These are phyloP conservation scores for Achlya hypogyna DNA, from an alignment of 352 stramenopile genomes.

Conservation along the genomic window DNA sequence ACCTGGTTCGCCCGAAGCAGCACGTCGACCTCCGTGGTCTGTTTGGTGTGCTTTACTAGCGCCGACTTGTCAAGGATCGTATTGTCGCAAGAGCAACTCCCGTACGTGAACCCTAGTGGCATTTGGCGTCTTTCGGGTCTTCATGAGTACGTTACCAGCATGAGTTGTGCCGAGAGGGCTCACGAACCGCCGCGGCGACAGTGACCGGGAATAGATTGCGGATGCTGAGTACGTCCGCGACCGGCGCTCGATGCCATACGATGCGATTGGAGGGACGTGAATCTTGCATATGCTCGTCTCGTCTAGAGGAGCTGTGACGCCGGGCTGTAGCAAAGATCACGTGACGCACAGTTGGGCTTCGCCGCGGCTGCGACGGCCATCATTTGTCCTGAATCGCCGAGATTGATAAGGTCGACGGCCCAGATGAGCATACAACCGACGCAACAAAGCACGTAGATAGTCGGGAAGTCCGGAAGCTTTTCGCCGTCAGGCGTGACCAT, in stretches of 20 bases:
- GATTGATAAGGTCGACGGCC: slow-evolving; percentile 49
- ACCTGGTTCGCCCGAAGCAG: slow-evolving; percentile 12
- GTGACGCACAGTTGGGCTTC: slow-evolving; percentile 37
- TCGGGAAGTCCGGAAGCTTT: slow-evolving; percentile 41
- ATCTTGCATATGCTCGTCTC: slow-evolving; percentile 53
- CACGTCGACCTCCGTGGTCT: slow-evolving; percentile 11
- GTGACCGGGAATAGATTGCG: not conserved
- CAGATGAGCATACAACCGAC: slow-evolving; percentile 50
- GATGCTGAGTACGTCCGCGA: slow-evolving; percentile 21
- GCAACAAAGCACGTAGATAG: slow-evolving; percentile 44
- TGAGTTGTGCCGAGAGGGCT: not conserved
- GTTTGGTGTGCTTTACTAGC: slow-evolving; percentile 8
- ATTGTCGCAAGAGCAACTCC: slow-evolving; percentile 14
- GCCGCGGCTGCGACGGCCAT: slow-evolving; percentile 53
- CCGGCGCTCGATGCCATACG: slow-evolving; percentile 34
- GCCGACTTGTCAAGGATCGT: slow-evolving; percentile 4
- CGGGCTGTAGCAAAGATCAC: not conserved
- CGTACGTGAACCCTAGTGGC: slow-evolving; percentile 1
- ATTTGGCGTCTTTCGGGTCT: no score
- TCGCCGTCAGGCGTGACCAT: slow-evolving; percentile 23
- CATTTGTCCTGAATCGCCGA: slow-evolving; percentile 56
- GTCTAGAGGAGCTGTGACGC: slow-evolving; percentile 23
- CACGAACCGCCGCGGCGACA: not conserved
- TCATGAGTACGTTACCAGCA: not conserved
- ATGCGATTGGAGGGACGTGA: slow-evolving; percentile 44